Base-by-base conservation (phyloP, 208 protist genomes). In the Leishmania martiniquensis region DNA sequence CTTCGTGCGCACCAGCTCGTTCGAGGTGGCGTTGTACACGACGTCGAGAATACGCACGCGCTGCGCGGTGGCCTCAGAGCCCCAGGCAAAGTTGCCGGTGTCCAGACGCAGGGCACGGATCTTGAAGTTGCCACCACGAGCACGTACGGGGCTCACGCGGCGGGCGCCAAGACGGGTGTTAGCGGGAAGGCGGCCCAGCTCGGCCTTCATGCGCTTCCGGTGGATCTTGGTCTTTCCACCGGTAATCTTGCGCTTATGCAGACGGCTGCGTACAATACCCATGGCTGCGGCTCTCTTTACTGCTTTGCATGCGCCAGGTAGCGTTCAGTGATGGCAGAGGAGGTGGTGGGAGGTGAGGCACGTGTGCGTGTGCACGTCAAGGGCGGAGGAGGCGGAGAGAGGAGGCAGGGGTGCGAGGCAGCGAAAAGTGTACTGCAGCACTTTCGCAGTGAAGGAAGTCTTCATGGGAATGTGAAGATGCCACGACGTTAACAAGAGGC, bases 1-100 rank as follows among this genome's bases (percentile, higher is more conserved):
- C 93, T 99, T 99, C 62, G 99, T 99, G 84, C 99, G 98, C 59
- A 99, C 98, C 49, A 99, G 95, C 95, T 99, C 99, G 96, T 99
- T 99, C 88, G 98, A 99, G 22, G 99, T 98, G 59, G 99, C 98
- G 91, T 99, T 99, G 98, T 99, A 99, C 66, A 99, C 98, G n/a
- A 99, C 99, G 79, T 99, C 97, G 63, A 99, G 75, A 79, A 99
- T 99, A 81, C 98, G 95, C 68, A 93, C 93, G 84, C 97, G 98
- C 79, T 95, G 90, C 72, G 98, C 93, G 71, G 90, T 87, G 75
- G 90, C 86, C 85, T 98, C 91, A 63, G 91, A 92, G 60, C 81
- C 93, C 99, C 99, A 99, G 54, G 97, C 91, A 88, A 99, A 99
- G 95, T 99, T 99, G 83, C 99, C 99, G 80, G 86, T 95, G 67